phyloP scores from a whole-genome alignment of 2,329 filamentous ascomycete genomes.

The Aspergillus tamarii region DNA sequence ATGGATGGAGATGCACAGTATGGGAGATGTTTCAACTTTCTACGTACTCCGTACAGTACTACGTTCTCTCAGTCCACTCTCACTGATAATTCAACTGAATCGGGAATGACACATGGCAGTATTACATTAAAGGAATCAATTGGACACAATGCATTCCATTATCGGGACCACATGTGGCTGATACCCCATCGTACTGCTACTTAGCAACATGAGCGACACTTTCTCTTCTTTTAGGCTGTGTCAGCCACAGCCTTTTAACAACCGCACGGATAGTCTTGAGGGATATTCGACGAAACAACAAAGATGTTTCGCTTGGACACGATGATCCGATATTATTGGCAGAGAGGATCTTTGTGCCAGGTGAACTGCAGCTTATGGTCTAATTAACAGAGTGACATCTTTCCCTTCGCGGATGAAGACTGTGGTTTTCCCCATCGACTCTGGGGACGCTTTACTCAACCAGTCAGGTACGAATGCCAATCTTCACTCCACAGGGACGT shows the following conservation, averaged over 20 bases:
- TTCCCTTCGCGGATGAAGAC: background rate
- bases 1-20: background rate
- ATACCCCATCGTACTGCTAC: background rate
- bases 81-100: background rate
- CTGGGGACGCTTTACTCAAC: background rate
- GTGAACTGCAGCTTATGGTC: background rate
- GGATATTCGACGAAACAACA: background rate
- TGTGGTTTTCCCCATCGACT: background rate
- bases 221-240: background rate
- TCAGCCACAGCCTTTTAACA: background rate
- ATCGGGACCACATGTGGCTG: background rate
- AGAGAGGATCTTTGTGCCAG: background rate
- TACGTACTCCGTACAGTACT: background rate
- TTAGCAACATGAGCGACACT: background rate
- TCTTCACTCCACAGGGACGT: conserved; percentile 4
- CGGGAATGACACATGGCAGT: background rate
- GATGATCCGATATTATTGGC: background rate
- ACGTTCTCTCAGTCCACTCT: background rate
- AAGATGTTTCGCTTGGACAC: background rate
- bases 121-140: background rate
- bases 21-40: background rate
- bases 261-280: background rate
- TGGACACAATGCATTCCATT: background rate
- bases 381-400: background rate
- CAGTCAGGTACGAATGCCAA: conserved; percentile 1